Evolutionary conservation across 1,284 basidiomycete species (phyloP).

Genomic region (Gyrodon tennesseensis): DNA sequence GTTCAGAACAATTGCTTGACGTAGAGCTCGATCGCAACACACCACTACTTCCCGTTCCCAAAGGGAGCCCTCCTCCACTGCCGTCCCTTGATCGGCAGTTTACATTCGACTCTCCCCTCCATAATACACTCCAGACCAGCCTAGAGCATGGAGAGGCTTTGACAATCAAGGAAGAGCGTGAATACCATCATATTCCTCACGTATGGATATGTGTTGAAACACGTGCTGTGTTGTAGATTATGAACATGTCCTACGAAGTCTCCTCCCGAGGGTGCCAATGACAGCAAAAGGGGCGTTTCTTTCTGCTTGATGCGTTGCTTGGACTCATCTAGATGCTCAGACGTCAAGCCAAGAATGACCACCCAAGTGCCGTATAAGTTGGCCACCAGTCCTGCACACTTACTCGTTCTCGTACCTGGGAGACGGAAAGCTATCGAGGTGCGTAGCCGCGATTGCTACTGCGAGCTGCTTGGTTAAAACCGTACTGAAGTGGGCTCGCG

Average conservation of each 20-base stretch:
- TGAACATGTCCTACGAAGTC: constrained; percentile 46
- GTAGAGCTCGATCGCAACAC: constrained; percentile 67
- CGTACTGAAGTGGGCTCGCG: constrained; percentile 60
- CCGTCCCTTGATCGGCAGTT: constrained; percentile 39
- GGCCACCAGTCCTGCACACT: constrained; percentile 50
- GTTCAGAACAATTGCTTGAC: constrained; percentile 71
- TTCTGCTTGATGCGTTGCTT: constrained; percentile 2
- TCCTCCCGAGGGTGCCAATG: constrained; percentile 61
- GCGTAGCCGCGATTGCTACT: constrained; percentile 26
- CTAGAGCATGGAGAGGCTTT: constrained; percentile 3
- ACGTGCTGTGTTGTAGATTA: constrained; percentile 43
- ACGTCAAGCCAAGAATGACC: constrained; percentile 46
- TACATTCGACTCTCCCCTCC: constrained; percentile 10
- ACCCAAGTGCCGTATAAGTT: constrained; percentile 55
- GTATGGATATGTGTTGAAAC: background rate
- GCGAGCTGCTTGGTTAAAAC: constrained; percentile 14
- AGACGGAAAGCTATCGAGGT: constrained; percentile 72
- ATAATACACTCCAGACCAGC: constrained; percentile 2
- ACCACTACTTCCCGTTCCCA: constrained; percentile 49
- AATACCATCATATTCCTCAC: constrained; percentile 10
- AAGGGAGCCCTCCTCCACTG: constrained; percentile 33
- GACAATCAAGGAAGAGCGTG: constrained; percentile 34
- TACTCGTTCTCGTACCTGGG: constrained; percentile 54
- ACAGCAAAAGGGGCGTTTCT: constrained; percentile 54
- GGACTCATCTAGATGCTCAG: constrained; percentile 37